Base-by-base conservation (phyloP, 176 grass and related monocot genomes). In the Neostapfia colusana region DNA sequence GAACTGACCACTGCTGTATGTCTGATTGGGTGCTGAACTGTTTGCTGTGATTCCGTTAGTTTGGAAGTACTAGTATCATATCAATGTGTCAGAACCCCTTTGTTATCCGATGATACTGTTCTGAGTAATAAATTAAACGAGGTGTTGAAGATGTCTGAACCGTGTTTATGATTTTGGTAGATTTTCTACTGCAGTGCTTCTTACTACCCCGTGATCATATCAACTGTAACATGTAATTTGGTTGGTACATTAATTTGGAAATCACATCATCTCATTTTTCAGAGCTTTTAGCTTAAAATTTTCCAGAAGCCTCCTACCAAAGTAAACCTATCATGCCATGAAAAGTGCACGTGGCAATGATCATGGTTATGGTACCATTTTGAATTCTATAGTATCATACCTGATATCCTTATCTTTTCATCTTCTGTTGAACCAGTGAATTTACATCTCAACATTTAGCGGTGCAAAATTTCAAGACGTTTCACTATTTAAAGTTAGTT, bases 401-500 rank as follows among this genome's bases (percentile, higher is more conserved):
- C 43, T 74, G 28, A 16, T 77, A 70, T 24, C 51, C 45, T 0
- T 69, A 48, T 78, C 59, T 73, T 27, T 20, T 42, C 43, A 63
- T 81, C 34, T 56, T 81, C 45, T 28, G 17, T 86, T 64, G 20
- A 70, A 63, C 21, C 1, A 0, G 7, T 70, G 20, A 63, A 28
- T 63, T 68, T 38, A 34, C 63, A 74, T 63, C 4, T 21, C 63
- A 71, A 65, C 3, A n/a, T 79, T 54, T 27, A 27, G 16, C 13
- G 26, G 15, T 54, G 51, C 7, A 24, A 61, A 72, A 54, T 63
- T 61, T 63, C 3, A 43, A 55, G 41, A 68, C 6, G 9, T 44
- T 72, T 35, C 26, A 64, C 48, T 68, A 79, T 56, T 20, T 64
- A n/a, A 27, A 46, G 45, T 12, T 57, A 13, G 55, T 81, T 18